These are phyloP conservation scores for Claviceps maximensis DNA, from an alignment of 2,329 filamentous ascomycete species.

Conservation along the genomic window DNA sequence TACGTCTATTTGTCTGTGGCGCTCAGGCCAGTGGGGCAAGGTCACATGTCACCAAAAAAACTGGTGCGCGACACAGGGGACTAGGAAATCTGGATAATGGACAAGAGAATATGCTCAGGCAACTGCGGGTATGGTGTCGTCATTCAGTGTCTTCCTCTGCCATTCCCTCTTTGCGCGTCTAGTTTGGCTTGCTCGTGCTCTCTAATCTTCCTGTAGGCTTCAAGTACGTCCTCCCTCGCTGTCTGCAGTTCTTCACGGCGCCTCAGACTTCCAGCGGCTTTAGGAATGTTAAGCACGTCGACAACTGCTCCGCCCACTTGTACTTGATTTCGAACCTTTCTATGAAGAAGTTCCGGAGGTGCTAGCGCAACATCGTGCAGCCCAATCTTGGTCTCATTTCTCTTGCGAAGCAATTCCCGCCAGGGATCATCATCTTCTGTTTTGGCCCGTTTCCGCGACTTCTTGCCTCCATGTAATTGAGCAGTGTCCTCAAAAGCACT, in stretches of 20 bases:
- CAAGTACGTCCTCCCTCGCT: slow-evolving; percentile 22
- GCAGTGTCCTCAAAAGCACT: slow-evolving; percentile 28
- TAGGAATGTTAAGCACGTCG: slow-evolving; percentile 24
- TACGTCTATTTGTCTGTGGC: background rate
- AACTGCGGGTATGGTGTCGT: background rate
- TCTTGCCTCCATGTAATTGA: slow-evolving; percentile 19
- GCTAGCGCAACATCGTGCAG: slow-evolving; percentile 54
- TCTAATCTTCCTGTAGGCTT: slow-evolving; percentile 25
- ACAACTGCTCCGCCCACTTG: slow-evolving; percentile 21
- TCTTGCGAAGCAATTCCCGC: slow-evolving; percentile 56
- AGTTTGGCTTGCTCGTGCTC: slow-evolving; percentile 25
- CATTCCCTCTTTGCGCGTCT: slow-evolving; percentile 3
- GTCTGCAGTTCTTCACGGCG: slow-evolving; percentile 26
- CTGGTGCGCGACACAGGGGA: background rate
- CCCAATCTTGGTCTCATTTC: slow-evolving; percentile 39
- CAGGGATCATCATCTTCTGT: slow-evolving; percentile 61
- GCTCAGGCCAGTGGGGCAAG: background rate
- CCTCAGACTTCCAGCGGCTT: slow-evolving; percentile 25
- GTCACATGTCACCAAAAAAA: background rate
- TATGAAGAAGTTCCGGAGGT: slow-evolving; percentile 61
- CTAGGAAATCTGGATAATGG: too few species aligned
- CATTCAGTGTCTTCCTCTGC: background rate
- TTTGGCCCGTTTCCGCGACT: slow-evolving; percentile 20
- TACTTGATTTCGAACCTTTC: slow-evolving; percentile 22
- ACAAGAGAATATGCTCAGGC: too few species aligned